Conservation (phyloP, 768 basidiomycete species). For the Lactarius quietus region DNA sequence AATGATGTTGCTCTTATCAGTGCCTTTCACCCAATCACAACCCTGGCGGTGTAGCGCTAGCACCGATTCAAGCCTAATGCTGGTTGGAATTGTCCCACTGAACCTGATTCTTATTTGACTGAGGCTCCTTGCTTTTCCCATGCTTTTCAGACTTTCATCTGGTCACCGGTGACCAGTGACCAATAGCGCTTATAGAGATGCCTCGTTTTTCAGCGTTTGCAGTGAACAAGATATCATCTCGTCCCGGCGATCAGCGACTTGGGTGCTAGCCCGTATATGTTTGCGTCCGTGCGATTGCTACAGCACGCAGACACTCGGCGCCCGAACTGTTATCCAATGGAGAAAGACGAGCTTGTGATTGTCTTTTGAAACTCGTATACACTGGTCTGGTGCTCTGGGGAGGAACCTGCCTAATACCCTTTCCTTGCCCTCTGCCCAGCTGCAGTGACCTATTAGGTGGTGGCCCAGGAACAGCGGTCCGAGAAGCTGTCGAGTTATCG, state of each 20-base stretch:
- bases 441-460: neutral
- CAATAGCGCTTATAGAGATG: neutral
- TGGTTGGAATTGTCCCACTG: neutral
- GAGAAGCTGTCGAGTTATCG: neutral
- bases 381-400: neutral
- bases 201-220: neutral
- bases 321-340: neutral
- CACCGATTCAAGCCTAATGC: no score
- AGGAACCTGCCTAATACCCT: no score
- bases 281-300: neutral
- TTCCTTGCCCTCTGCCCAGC: neutral
- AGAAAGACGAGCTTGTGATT: conserved; percentile 3
- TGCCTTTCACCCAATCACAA: neutral
- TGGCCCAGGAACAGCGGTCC: neutral
- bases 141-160: neutral
- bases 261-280: conserved; percentile 9
- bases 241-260: neutral
- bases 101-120: neutral
- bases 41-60: neutral
- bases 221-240: neutral
- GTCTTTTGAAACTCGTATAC: neutral
- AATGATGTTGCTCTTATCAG: neutral
- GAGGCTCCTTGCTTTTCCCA: conserved; percentile 3
- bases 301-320: neutral
- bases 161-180: neutral